These are phyloP conservation scores for Pyrrhoderma lamaoense DNA, from an alignment of 1,284 basidiomycete genomes.

Conservation along the genomic window DNA sequence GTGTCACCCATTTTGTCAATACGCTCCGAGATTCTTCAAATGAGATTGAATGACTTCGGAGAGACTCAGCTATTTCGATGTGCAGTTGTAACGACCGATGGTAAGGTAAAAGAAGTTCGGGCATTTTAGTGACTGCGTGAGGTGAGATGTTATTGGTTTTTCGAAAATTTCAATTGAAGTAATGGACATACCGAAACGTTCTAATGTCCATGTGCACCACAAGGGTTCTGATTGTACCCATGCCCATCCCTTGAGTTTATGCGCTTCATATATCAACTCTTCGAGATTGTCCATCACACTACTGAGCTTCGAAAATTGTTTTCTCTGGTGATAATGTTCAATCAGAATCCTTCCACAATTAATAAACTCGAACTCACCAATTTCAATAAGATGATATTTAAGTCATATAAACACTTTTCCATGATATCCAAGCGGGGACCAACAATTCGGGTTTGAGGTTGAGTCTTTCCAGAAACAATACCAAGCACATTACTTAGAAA, in stretches of 20 bases:
- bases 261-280: conserved; percentile 53
- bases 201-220: conserved; percentile 74
- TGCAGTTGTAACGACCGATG: conserved; percentile 59
- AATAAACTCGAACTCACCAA: conserved; percentile 41
- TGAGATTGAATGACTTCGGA: conserved; percentile 55
- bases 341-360: background rate
- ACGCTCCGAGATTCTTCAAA: conserved; percentile 60
- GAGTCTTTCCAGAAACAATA: conserved; percentile 39
- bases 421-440: conserved; percentile 57
- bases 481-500: conserved; percentile 53
- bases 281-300: conserved; percentile 56
- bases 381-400: conserved; percentile 54
- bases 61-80: conserved; percentile 44
- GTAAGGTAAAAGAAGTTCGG: conserved; percentile 54
- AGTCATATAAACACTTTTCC: conserved; percentile 52
- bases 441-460: conserved; percentile 50
- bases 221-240: conserved; percentile 63
- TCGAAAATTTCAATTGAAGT: background rate
- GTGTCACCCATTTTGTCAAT: conserved; percentile 57
- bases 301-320: conserved; percentile 59
- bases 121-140: conserved; percentile 47
- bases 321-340: conserved; percentile 39
- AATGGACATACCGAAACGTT: conserved; percentile 55
- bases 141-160: too few species aligned
- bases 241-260: conserved; percentile 57